Evolutionary conservation across 768 basidiomycete genomes (phyloP).

Genomic region (Mycena epipterygia): DNA sequence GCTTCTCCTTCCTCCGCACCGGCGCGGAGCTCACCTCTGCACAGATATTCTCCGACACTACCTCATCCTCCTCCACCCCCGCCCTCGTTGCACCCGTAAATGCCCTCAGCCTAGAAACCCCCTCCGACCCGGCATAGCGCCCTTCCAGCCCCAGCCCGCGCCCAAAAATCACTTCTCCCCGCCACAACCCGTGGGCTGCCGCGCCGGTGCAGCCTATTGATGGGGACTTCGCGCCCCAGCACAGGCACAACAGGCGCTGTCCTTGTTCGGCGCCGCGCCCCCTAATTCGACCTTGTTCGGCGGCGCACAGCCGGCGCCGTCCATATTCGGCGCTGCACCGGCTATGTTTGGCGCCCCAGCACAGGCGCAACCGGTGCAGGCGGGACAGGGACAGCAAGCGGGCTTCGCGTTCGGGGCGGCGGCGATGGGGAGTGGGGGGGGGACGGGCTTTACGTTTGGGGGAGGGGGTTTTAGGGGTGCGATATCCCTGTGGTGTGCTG

Average conservation of each 20-base stretch:
- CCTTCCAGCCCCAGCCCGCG: not conserved
- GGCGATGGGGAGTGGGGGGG: not conserved
- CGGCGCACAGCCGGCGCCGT: no score
- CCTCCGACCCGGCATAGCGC: no score
- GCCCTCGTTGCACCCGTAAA: not conserved
- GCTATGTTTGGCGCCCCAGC: no score
- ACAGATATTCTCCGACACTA: slow-evolving; percentile 21
- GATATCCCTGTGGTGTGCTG: no score
- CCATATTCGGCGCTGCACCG: no score
- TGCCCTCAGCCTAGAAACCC: not conserved
- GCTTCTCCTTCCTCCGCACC: slow-evolving; percentile 51
- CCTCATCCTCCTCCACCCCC: not conserved
- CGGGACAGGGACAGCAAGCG: no score
- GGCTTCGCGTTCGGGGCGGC: slow-evolving; percentile 23
- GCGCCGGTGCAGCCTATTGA: not conserved
- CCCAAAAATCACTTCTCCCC: not conserved
- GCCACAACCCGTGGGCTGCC: not conserved
- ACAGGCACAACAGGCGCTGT: no score
- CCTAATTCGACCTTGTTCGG: no score
- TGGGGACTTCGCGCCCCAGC: not conserved
- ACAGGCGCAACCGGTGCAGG: no score
- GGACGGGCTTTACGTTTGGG: slow-evolving; percentile 20
- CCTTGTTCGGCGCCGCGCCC: no score
- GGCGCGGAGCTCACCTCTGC: slow-evolving; percentile 40
- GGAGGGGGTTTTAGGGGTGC: no score